A percentile compares a stretch with the other conserved stretches of the same genome.
Conservation (phyloP, 306 rosid species). For the Citrullus mucosospermus region DNA sequence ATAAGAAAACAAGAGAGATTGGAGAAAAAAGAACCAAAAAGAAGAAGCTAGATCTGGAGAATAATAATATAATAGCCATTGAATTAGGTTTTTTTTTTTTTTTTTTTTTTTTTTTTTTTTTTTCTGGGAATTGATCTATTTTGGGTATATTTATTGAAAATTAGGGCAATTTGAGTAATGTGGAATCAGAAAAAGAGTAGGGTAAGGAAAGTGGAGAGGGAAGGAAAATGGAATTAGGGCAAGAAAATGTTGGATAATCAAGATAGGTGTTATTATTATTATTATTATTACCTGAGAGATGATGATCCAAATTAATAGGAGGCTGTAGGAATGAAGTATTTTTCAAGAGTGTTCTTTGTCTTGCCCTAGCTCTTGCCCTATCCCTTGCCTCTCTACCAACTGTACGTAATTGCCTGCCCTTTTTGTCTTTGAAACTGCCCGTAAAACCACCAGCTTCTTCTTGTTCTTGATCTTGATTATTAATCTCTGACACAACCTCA, state of each 20-base stretch:
- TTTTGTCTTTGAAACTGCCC: background rate
- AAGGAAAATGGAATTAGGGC: background rate
- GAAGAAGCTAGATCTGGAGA: constrained; percentile 7
- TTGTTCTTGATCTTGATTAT: background rate
- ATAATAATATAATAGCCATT: background rate
- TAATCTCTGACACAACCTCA: background rate
- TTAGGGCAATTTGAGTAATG: constrained; percentile 1
- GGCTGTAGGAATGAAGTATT: background rate
- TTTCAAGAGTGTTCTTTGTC: constrained; percentile 33
- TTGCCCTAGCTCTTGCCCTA: constrained; percentile 44
- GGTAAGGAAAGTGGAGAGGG: background rate
- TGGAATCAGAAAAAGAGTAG: background rate
- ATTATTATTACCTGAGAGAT: too few relatives aligned
- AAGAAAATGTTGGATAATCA: background rate
- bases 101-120: background rate
- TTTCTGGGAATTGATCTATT: background rate
- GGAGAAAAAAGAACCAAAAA: background rate
- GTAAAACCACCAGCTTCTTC: background rate
- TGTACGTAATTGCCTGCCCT: background rate
- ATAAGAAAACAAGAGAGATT: background rate
- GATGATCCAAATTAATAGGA: too few relatives aligned
- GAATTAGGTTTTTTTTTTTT: background rate
- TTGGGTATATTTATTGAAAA: background rate
- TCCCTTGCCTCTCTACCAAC: constrained; percentile 33
- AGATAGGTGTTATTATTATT: background rate